Evolutionary conservation across 495 filamentous ascomycete genomes (phyloP).

Genomic region (Aspergillus nidulans): DNA sequence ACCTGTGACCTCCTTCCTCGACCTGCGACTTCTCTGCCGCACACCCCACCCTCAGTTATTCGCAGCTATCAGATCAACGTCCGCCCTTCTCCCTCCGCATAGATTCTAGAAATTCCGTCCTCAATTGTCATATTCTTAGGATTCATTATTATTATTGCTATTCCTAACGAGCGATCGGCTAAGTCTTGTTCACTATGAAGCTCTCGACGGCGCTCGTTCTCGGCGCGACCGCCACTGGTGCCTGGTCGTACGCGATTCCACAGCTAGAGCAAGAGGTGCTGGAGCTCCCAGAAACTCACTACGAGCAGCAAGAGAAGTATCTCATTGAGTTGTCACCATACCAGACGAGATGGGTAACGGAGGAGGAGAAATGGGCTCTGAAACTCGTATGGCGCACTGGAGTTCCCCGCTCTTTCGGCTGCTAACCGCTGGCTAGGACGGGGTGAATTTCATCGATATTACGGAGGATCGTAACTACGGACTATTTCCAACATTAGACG

Average conservation of each 20-base stretch:
- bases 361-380: constrained; percentile 91
- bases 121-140: neutral
- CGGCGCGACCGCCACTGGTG: constrained; percentile 20
- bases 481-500: constrained; percentile 27
- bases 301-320: constrained; percentile 48
- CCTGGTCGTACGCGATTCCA: constrained; percentile 31
- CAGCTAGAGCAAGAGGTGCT: constrained; percentile 38
- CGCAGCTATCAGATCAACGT: neutral
- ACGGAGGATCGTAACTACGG: constrained; percentile 55
- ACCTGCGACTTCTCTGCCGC: constrained; percentile 1
- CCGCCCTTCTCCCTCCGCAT: neutral
- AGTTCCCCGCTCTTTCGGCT: neutral
- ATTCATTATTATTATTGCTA: neutral
- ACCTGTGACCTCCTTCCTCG: constrained; percentile 1
- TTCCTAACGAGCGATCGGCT: neutral
- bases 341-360: constrained; percentile 77
- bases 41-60: neutral
- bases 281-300: constrained; percentile 28
- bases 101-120: neutral
- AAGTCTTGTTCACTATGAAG: constrained; percentile 10
- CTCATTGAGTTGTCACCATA: constrained; percentile 88
- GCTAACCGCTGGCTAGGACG: constrained; percentile 51
- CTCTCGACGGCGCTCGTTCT: constrained; percentile 12
- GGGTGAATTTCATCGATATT: constrained; percentile 91
- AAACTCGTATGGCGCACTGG: constrained; percentile 58